Evolutionary conservation across 2,329 filamentous ascomycete genomes (phyloP), one percentile per base, ranked within the genome.

Genomic region (Colletotrichum truncatum): DNA sequence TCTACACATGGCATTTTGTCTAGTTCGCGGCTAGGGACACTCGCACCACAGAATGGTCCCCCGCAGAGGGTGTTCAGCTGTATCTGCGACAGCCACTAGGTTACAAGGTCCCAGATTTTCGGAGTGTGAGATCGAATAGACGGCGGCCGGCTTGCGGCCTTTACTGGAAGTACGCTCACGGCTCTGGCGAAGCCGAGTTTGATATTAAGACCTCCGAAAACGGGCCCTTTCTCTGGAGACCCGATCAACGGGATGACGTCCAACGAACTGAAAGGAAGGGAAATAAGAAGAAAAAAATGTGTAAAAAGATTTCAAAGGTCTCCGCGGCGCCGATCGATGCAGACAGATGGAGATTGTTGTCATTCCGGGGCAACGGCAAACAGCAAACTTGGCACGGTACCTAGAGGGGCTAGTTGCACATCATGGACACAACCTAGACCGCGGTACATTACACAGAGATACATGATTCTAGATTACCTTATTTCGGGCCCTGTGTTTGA

Each of bases 81-180:
- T 49, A 49, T 49, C 45, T 49, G 45, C n/a, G 25, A 49, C 45
- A 49, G 45, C n/a, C n/a, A n/a, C n/a, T n/a, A n/a, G n/a, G n/a
- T n/a, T n/a, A n/a, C n/a, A n/a, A n/a, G n/a, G n/a, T n/a, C n/a
- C n/a, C n/a, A n/a, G n/a, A n/a, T n/a, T n/a, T n/a, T n/a, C n/a
- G n/a, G n/a, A n/a, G n/a, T n/a, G n/a, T n/a, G n/a, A n/a, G n/a
- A n/a, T n/a, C n/a, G n/a, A n/a, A n/a, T n/a, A n/a, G n/a, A n/a
- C n/a, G n/a, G n/a, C n/a, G n/a, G n/a, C n/a, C n/a, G n/a, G n/a
- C n/a, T n/a, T n/a, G n/a, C n/a, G n/a, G n/a, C n/a, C n/a, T n/a
- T n/a, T n/a, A n/a, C n/a, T n/a, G n/a, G n/a, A n/a, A n/a, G n/a
- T n/a, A n/a, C n/a, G n/a, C n/a, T n/a, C n/a, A n/a, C 48, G 48